Evolutionary conservation across 305 asterid genomes (phyloP).

Genomic region (Fraxinus albicans): DNA sequence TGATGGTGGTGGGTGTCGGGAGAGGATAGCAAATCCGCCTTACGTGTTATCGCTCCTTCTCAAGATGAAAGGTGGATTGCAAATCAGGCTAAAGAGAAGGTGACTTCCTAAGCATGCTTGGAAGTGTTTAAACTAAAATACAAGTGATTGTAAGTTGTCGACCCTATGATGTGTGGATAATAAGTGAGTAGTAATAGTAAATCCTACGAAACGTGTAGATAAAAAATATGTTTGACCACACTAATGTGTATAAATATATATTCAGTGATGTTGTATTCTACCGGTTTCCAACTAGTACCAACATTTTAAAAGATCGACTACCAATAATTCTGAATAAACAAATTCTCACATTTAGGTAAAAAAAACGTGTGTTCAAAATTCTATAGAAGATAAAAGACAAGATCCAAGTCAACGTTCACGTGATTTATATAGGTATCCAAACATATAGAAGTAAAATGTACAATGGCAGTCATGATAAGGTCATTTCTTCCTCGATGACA

Average conservation of each 20-base stretch:
- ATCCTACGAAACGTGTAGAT: no score
- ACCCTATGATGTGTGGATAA: background rate
- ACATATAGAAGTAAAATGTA: slow-evolving; percentile 1
- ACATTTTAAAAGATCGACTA: background rate
- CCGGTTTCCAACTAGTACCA: background rate
- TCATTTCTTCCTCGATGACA: slow-evolving; percentile 45
- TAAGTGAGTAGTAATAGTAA: background rate
- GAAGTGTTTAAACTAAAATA: background rate
- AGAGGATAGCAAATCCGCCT: slow-evolving; percentile 33
- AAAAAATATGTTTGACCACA: background rate
- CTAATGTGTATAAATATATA: background rate
- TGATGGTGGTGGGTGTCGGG: slow-evolving; percentile 33
- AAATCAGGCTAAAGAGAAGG: slow-evolving; percentile 28
- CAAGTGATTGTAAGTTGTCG: background rate
- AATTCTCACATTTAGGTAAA: background rate
- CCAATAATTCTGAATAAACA: background rate
- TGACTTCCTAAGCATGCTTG: background rate
- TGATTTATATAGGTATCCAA: background rate
- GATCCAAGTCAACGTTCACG: background rate
- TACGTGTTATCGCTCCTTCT: slow-evolving; percentile 31
- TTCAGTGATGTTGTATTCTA: background rate
- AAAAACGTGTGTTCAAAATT: background rate
- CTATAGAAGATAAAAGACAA: slow-evolving; percentile 10
- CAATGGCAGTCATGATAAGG: background rate
- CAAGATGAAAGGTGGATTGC: slow-evolving; percentile 45